Evolutionary conservation across 1,139 yeast species (phyloP).

Genomic region (Candida sp.): DNA sequence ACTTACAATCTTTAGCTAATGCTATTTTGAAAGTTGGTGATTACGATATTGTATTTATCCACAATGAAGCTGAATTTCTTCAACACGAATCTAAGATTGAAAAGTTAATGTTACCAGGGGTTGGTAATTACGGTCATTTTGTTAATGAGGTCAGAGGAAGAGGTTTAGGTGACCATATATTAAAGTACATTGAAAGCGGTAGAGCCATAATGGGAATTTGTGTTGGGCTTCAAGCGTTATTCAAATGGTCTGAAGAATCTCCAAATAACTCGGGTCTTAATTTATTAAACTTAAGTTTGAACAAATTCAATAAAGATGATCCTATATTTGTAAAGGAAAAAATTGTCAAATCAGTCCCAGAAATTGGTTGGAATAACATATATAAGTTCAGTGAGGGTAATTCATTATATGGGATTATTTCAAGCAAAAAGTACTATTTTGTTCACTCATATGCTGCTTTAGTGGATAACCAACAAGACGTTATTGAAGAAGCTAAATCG

Average conservation of each 20-base stretch:
- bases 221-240: conserved; percentile 88
- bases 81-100: conserved; percentile 42
- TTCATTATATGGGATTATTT: conserved; percentile 61
- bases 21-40: conserved; percentile 76
- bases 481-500: conserved; percentile 25
- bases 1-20: conserved; percentile 81
- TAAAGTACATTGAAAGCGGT: conserved; percentile 65
- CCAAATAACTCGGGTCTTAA: conserved; percentile 53
- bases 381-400: conserved; percentile 12
- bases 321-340: conserved; percentile 16
- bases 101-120: conserved; percentile 82
- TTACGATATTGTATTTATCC: conserved; percentile 54
- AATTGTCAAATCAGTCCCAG: conserved; percentile 76
- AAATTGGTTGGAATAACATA: conserved; percentile 87
- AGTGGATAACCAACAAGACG: conserved; percentile 27
- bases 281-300: conserved; percentile 49
- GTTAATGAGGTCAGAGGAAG: conserved; percentile 63
- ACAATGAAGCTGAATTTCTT: conserved; percentile 31
- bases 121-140: conserved; percentile 95
- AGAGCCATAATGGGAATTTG: conserved; percentile 93
- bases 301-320: conserved; percentile 55
- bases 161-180: conserved; percentile 63
- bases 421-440: conserved; percentile 75
- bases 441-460: conserved; percentile 93
- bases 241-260: conserved; percentile 72